Base-by-base conservation (phyloP, 176 grass and related monocot species). In the Chrysopogon serrulatus region DNA sequence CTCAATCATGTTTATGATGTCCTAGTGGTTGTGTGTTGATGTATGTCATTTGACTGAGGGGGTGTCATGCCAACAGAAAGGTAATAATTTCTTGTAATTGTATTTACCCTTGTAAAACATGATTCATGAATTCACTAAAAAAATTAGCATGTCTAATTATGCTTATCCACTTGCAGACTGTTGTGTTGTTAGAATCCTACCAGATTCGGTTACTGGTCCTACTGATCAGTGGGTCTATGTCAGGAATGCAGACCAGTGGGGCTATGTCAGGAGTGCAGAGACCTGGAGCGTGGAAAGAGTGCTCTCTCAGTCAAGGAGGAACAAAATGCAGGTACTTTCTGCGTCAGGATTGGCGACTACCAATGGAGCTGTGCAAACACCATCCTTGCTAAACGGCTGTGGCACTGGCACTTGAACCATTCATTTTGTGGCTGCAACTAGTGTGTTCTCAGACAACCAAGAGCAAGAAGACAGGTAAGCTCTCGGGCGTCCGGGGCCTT, bases 91-190 rank as follows among this genome's bases (percentile, higher is more conserved):
- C 13, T 34, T n/a, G 28, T 51, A 32, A 19, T 53, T 37, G 33
- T 37, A 26, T 59, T 57, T 56, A 24, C 14, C 33, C 19, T 75
- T 75, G 2, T 13, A n/a, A 66, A 59, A 26, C 3, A 59, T 59
- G 56, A 59, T 59, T 65, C 85, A 53, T 43, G 8, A 74, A 41
- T 73, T 86, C 49, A 86, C n/a, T 86, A 61, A 54, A 35, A n/a
- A 53, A 41, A 13, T 10, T 72, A 31, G 8, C 19, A 36, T 70
- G 42, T 77, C 56, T 66, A 10, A 56, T 56, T 56, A 68, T 84
- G 7, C 23, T 27, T 31, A 79, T 16, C 32, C 67, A 65, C 74
- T 23, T 41, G 34, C 35, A 34, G 33, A 40, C 8, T 40, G 14
- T 23, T 41, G 23, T 61, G 34, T 37, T 57, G 5, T 59, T 14